phyloP scores from a whole-genome alignment of 2,329 filamentous ascomycete genomes.

The Xenosphaeropsis pyriputrescens region DNA sequence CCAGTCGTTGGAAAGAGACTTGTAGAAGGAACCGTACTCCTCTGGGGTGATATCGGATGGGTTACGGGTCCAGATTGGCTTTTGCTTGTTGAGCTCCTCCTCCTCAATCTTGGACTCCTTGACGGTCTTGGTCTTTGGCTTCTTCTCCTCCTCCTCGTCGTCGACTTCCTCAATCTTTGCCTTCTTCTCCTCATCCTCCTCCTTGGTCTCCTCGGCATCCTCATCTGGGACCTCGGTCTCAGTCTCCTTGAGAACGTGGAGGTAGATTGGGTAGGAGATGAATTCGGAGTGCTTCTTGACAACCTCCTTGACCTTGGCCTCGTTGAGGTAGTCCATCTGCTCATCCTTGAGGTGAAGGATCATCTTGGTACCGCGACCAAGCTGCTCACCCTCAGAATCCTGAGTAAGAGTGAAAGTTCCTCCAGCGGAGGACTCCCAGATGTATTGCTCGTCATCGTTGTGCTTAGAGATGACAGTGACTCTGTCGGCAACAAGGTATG shows the following conservation, averaged over 20 bases:
- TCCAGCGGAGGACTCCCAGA: conserved; percentile 96
- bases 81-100: conserved; percentile 99
- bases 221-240: conserved; percentile 98
- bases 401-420: conserved; percentile 89
- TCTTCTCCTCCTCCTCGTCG: conserved; percentile 78
- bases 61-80: conserved; percentile 99
- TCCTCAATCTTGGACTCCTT: conserved; percentile 98
- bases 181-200: conserved; percentile 83
- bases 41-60: conserved; percentile 87
- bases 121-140: conserved; percentile 98
- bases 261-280: conserved; percentile 99
- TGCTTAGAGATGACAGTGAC: conserved; percentile 95
- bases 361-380: conserved; percentile 95
- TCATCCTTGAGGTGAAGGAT: conserved; percentile 99
- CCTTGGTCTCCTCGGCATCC: conserved; percentile 64
- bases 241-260: conserved; percentile 97
- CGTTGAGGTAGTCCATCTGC: conserved; percentile 95
- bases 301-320: conserved; percentile 99
- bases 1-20: conserved; percentile 99
- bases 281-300: conserved; percentile 99
- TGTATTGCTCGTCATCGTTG: conserved; percentile 99
- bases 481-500: conserved; percentile 95
- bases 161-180: conserved; percentile 89
- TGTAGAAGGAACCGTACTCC: conserved; percentile 99
- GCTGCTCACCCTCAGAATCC: conserved; percentile 79